Base-by-base conservation (phyloP, 2,329 filamentous ascomycete genomes). In the Ilyonectria mors-panacis region DNA sequence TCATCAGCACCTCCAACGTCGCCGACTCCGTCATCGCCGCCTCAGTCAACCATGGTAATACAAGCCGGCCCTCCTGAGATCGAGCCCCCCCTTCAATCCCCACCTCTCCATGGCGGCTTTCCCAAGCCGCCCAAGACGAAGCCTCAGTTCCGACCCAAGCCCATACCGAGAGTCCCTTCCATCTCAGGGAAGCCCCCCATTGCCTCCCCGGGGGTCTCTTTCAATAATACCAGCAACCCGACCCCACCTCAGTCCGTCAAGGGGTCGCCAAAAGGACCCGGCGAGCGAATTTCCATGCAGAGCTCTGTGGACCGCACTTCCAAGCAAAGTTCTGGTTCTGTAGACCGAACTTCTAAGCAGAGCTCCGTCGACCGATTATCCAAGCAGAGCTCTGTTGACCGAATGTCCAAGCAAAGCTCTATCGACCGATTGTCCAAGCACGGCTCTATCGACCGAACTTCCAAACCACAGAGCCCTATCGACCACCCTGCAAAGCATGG, bases 211-310 rank as follows among this genome's bases (percentile, higher is more conserved):
- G 48, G 45, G 15, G 62, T 55, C 26, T 70, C 68, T 19, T 48
- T 69, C 47, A 71, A 72, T 19, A 67, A 63, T 12, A 69, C 73
- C 6, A 68, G 44, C 55, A 71, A 76, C 26, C 77, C 74, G 1
- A 80, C 78, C 1, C 79, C 79, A 15, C 79, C 79, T 4, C 66
- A 74, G 6, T 80, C 80, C 2, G 55, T 73, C 4, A 69, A 72
- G 13, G 75, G 75, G 35, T 77, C 79, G 2, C 77, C 79, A 15
- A 74, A 67, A 37, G 69, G 72, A 33, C 55, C 58, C 12, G 48
- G 53, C 26, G 45, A 66, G 17, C 45, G 58, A 47, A 61, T 30
- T 50, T 66, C 53, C 6, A 59, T 54, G 30, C 59, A 55, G 30
- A 55, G 59, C 30, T 59, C 57, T 6, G 21, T 56, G 15, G 55